Evolutionary conservation across 441 rosid genomes (phyloP).

Genomic region (Erodium texanum): DNA sequence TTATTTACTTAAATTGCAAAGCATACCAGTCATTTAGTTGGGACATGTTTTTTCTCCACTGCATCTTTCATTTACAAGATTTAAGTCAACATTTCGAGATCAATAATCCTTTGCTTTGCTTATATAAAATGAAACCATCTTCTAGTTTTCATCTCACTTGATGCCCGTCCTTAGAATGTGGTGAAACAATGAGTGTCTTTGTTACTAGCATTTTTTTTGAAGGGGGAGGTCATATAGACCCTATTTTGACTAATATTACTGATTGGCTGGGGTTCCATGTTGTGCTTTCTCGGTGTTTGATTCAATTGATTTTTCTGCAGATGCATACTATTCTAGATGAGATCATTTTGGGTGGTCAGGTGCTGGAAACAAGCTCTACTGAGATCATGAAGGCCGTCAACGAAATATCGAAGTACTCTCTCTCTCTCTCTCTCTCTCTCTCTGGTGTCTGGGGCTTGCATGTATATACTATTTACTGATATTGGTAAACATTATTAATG

Average conservation of each 20-base stretch:
- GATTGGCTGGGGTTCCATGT: constrained; percentile 3
- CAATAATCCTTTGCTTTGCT: not conserved
- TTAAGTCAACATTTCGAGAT: not conserved
- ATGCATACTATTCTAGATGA: constrained; percentile 76
- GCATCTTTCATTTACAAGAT: not conserved
- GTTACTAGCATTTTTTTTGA: too few species aligned
- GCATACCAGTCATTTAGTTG: not conserved
- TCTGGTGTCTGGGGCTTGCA: not conserved
- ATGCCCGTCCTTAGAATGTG: too few species aligned
- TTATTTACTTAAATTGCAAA: not conserved
- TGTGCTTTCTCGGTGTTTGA: not conserved
- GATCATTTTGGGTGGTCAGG: constrained; percentile 91
- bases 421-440: constrained; percentile 18
- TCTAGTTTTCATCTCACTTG: not conserved
- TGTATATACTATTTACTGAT: not conserved
- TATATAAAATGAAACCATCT: not conserved
- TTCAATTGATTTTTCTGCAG: constrained; percentile 30
- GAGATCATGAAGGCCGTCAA: constrained; percentile 77
- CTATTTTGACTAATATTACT: not conserved
- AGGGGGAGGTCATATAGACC: not conserved
- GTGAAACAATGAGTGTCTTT: too few species aligned
- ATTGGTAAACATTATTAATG: not conserved
- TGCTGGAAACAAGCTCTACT: constrained; percentile 75
- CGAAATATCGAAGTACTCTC: constrained; percentile 67
- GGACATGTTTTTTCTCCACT: not conserved